These are phyloP conservation scores for Macrophomina pseudophaseolina DNA, from an alignment of 2,329 filamentous ascomycete genomes.

Conservation along the genomic window DNA sequence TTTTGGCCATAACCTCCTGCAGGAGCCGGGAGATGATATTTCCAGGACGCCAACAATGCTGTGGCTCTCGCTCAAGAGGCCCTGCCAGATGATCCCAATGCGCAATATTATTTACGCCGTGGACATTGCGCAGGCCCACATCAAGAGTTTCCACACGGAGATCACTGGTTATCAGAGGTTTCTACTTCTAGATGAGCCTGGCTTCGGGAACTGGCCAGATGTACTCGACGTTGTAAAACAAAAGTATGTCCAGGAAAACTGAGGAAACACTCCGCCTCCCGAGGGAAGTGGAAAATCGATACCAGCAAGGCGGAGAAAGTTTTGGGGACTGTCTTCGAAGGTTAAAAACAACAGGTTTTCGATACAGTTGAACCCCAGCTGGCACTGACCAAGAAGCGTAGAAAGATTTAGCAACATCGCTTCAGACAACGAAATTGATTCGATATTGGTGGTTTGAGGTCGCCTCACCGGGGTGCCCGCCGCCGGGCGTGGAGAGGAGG, in stretches of 20 bases:
- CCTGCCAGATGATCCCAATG: constrained; percentile 29
- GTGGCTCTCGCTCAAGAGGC: constrained; percentile 26
- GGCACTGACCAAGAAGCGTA: not conserved
- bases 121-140: constrained; percentile 37
- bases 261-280: constrained; percentile 26
- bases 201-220: constrained; percentile 29
- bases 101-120: constrained; percentile 33
- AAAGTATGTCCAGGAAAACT: constrained; percentile 29
- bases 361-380: constrained; percentile 24
- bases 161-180: constrained; percentile 30
- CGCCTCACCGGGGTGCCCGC: no score
- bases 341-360: constrained; percentile 14
- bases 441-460: no score
- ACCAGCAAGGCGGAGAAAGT: constrained; percentile 29
- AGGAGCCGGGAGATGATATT: constrained; percentile 29
- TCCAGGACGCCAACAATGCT: constrained; percentile 34
- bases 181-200: constrained; percentile 22
- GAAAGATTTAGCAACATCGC: not conserved
- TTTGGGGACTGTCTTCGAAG: constrained; percentile 29
- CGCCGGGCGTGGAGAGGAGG: no score
- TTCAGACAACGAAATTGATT: no score
- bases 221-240: constrained; percentile 29
- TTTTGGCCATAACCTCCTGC: constrained; percentile 34
- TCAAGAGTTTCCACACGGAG: constrained; percentile 30
- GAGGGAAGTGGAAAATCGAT: constrained; percentile 26